phyloP scores from a whole-genome alignment of 768 basidiomycete species.

The Psilocybe cyanescens region DNA sequence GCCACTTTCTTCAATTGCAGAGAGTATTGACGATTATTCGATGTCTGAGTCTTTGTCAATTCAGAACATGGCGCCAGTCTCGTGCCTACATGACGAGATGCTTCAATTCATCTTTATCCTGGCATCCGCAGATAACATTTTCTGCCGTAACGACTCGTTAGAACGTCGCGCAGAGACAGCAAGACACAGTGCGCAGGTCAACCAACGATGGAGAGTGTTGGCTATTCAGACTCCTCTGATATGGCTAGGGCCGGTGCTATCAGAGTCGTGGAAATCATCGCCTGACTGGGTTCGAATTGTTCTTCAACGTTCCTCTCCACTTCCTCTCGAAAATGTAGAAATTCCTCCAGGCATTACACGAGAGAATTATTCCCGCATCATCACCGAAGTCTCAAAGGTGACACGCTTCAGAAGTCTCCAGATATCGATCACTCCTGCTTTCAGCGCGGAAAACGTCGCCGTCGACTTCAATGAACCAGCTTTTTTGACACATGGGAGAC shows the following conservation, averaged over 20 bases:
- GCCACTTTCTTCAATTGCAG: not conserved
- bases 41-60: not conserved
- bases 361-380: not conserved
- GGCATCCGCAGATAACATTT: slow-evolving; percentile 14
- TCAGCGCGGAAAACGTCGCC: not conserved
- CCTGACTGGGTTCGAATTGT: slow-evolving; percentile 20
- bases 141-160: not conserved
- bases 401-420: not conserved
- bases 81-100: not conserved
- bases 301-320: slow-evolving; percentile 20
- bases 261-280: slow-evolving; percentile 18
- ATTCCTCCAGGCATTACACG: slow-evolving; percentile 10
- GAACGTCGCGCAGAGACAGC: slow-evolving; percentile 9
- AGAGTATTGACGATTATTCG: not conserved
- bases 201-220: not conserved
- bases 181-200: not conserved
- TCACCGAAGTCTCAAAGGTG: not conserved
- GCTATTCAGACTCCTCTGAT: slow-evolving; percentile 16
- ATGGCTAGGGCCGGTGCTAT: slow-evolving; percentile 22
- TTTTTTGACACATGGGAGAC: not conserved
- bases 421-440: not conserved
- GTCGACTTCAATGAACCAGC: not conserved
- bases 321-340: slow-evolving; percentile 16
- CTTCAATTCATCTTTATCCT: slow-evolving; percentile 19
- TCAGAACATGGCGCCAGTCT: not conserved